Evolutionary conservation across 805 yeast species (phyloP), one percentile per base, ranked within the genome.

Genomic region (Candida sithepensis): DNA sequence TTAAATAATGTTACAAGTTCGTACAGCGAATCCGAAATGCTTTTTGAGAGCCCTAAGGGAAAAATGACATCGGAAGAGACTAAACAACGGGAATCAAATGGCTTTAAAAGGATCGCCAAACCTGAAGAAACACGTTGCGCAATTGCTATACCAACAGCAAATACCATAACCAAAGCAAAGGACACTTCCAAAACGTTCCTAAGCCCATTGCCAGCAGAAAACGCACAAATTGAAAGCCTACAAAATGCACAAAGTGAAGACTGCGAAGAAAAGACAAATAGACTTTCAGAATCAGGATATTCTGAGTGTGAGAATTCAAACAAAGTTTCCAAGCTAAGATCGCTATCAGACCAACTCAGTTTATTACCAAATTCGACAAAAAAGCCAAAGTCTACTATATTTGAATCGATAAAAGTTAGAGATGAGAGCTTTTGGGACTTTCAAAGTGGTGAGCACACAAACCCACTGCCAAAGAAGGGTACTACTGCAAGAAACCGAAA

Each of bases 41-140:
- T 49, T 12, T 53, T 50, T 18, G 57, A 54, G 28, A 54, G 58
- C 26, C 60, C 56, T 13, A 37, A 24, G 19, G 28, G 50, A 12
- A 12, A 12, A 32, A 32, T 32, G 3, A 54, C 47, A 12, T 50
- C 43, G 12, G 52, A 50, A 6, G 37, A n/a, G 20, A 18, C n/a
- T 10, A n/a, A 8, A 3, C 20, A 16, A 6, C 12, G 9, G 6
- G 28, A 24, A 24, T 10, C 6, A 10, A 24, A 10, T 24, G 10
- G 10, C 9, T 10, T 10, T 40, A 28, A 33, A 28, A 16, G 20
- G 20, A 18, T 34, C 28, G 6, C 28, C 28, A 24, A 24, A 24
- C 6, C 8, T 16, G 39, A 34, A 34, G 39, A 12, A 20, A 34
- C 20, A 14, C n/a, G n/a, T n/a, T n/a, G n/a, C n/a, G n/a, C n/a